Base-by-base conservation (phyloP, 495 filamentous ascomycete genomes). In the Clohesyomyces aquaticus region DNA sequence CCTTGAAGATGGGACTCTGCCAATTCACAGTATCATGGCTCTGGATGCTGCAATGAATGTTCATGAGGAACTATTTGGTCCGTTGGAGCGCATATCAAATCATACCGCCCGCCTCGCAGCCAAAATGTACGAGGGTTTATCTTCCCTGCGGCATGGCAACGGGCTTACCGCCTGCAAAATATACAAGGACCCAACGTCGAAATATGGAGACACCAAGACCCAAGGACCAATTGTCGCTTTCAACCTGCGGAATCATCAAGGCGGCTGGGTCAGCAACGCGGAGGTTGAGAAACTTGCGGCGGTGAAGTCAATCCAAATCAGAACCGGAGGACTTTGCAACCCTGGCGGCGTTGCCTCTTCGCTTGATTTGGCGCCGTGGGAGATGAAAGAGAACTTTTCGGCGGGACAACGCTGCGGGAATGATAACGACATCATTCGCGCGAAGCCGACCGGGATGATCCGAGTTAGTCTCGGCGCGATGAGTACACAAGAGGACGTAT, bases 321-420 rank as follows among this genome's bases (percentile, higher is more conserved):
- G 93, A 2, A 92, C 90, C 4, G 93, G 93, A 8, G 89, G 91
- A 0, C 80, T 96, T 32, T 98, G 93, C 77, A 96, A 96, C 65
- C 93, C 93, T 0, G 93, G 92, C 8, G 91, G 93, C 11, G 84
- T 95, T 48, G 86, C 91, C 18, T 69, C 76, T 0, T 82, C 81
- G 27, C 81, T 96, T 19, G 80, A 81, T 0, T 82, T 95, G 58
- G 81, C 85, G 51, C 84, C 88, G 2, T 85, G 85, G 80, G 91
- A 96, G 72, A 87, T 96, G 78, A 86, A 82, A 64, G 80, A 81
- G 48, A 91, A 94, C 67, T 96, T 91, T 71, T 88, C 85, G 1
- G 83, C 87, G 1, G 93, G 93, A 0, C 83, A 91, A 69, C 81
- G 90, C 16, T 81, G 71, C 59, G 77, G 73, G 25, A 75, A 87